Base-by-base conservation (phyloP, 495 filamentous ascomycete genomes). In the Penicillium salamii region DNA sequence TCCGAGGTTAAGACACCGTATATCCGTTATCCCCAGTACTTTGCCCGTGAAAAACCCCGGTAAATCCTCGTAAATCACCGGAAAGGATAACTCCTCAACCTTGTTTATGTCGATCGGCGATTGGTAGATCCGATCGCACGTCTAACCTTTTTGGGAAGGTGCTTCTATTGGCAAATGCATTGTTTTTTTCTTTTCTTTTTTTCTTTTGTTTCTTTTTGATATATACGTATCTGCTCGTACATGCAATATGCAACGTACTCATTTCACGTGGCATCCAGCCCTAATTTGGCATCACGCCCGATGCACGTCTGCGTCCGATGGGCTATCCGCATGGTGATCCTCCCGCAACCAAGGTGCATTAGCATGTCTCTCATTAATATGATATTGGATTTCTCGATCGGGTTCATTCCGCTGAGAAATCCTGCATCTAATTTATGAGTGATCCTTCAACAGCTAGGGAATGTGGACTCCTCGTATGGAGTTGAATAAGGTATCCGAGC, bases 61-160 rank as follows among this genome's bases (percentile, higher is more conserved):
- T 23, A 23, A 32, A 32, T 23, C 23, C 2, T 7, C 5, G 38
- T 26, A 28, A 9, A 14, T 21, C 26, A 33, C 33, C 12, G 34
- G 7, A 38, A 38, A 39, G 20, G 19, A 15, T 38, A 37, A 47
- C n/a, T 23, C 18, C 12, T 33, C 29, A 44, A 34, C 28, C 19
- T 28, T 18, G 43, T 36, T 46, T 11, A 46, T 7, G 42, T 28
- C 35, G 45, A 47, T 47, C 45, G 34, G 24, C 7, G 34, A 49
- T 50, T 42, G 38, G 38, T 42, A 50, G 38, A 42, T 50, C 47
- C 39, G 47, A 50, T 50, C 47, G 21, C 12, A 40, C 35, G 26
- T 35, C 40, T 31, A 18, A 26, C 29, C 36, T 2, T 29, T 23
- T 40, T 48, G 13, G 47, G 47, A 50, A 50, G 47, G 47, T 50